Percentiles rank a stretch among this genome's conserved stretches.
Conservation (phyloP, 2,329 filamentous ascomycete genomes). For the Reticulascus tulasneorum region DNA sequence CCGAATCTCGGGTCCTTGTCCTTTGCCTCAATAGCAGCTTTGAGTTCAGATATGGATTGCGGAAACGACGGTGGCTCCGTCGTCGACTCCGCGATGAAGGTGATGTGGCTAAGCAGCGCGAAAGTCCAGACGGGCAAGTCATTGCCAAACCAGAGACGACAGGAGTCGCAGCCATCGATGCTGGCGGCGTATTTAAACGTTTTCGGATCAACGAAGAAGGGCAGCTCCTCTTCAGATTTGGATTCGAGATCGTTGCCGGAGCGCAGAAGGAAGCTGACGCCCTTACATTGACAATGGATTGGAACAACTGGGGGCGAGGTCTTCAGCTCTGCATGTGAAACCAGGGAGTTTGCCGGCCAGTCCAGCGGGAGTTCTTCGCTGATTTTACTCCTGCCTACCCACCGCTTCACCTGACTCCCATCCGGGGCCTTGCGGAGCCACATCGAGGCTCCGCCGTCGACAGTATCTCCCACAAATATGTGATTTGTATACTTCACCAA, state of each 20-base stretch:
- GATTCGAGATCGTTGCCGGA: conserved; percentile 22
- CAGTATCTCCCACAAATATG: conserved; percentile 45
- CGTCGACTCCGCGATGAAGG: conserved; percentile 18
- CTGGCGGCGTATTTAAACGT: conserved; percentile 33
- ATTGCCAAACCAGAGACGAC: conserved; percentile 34
- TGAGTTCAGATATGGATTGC: conserved; percentile 24
- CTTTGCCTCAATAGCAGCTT: conserved; percentile 23
- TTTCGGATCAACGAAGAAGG: conserved; percentile 38
- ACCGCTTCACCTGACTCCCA: conserved; percentile 19
- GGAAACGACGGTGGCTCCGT: conserved; percentile 22
- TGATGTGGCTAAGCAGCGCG: conserved; percentile 32
- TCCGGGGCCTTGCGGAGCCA: conserved; percentile 35
- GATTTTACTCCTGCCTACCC: conserved; percentile 16
- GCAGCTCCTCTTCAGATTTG: conserved; percentile 27
- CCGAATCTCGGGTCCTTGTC: conserved; percentile 32
- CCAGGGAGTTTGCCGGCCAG: conserved; percentile 21
- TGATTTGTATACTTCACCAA: conserved; percentile 32
- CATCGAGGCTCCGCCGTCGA: conserved; percentile 46
- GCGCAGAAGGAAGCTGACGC: conserved; percentile 37
- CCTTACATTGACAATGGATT: conserved; percentile 42
- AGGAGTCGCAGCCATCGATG: conserved; percentile 45
- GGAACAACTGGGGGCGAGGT: conserved; percentile 21
- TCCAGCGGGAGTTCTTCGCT: conserved; percentile 24
- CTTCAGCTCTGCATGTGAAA: conserved; percentile 10
- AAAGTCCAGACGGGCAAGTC: conserved; percentile 46